Base-by-base conservation (phyloP, 2,329 filamentous ascomycete species). In the Diplodia scrobiculata region DNA sequence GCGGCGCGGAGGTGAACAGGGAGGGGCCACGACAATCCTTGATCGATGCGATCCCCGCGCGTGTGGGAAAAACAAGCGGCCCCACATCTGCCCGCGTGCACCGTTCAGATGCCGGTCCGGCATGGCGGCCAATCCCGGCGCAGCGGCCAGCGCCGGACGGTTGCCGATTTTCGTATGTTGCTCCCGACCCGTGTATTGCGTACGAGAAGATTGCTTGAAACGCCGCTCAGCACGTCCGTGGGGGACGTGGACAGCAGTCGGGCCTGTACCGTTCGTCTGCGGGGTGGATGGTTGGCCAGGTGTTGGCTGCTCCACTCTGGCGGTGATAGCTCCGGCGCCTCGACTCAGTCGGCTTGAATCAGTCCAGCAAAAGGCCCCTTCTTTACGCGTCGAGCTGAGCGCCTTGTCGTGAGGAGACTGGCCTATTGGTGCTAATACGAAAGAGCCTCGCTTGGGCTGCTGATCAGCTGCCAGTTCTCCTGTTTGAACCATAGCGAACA, bases 311-410 rank as follows among this genome's bases (percentile, higher is more conserved):
- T 36, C 58, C 29, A 14, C 21, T 48, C 27, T 48, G 29, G 45
- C 58, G 58, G 58, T 17, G 45, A n/a, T 9, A 17, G 41, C 41
- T 62, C 58, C 58, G 27, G 13, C 29, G 27, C 29, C 13, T 45
- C 45, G 58, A 62, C 21, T 50, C 58, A 62, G 58, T 2, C 50
- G 27, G 45, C 45, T 41, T 50, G 45, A 62, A 62, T 62, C 41
- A 10, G 21, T 47, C 17, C 45, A 47, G 27, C 21, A 48, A 50
- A 32, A 25, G 27, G 38, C 38, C 36, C 25, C 36, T 25, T 36
- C 29, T 38, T 38, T 38, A 29, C 17, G 36, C 13, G 36, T 11
- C 17, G 17, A 32, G 38, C 58, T 62, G 41, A 29, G 3, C 36
- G 45, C 41, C 58, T 50, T 51, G 45, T 27, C 17, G 9, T n/a